Conservation (phyloP, 2,329 filamentous ascomycete species). For the Aspergillus sojae region DNA sequence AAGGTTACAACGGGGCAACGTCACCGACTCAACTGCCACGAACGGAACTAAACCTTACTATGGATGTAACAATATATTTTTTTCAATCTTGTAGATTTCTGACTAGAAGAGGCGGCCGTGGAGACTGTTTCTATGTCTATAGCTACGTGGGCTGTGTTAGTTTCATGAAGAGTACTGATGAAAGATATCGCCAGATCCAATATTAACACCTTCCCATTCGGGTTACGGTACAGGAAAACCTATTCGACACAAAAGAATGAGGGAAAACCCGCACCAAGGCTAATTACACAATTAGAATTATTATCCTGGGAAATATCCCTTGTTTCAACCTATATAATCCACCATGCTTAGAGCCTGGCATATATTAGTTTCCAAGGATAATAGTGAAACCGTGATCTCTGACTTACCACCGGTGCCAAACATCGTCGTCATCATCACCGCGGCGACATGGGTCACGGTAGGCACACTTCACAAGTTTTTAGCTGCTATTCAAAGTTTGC, state of each 20-base stretch:
- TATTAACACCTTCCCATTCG: background rate
- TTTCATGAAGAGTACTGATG: background rate
- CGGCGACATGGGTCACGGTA: background rate
- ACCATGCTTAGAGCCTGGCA: too few species aligned
- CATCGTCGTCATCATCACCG: background rate
- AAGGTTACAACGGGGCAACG: background rate
- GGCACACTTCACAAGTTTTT: background rate
- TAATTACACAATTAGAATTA: background rate
- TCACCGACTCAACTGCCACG: too few species aligned
- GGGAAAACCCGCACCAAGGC: background rate
- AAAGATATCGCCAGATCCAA: background rate
- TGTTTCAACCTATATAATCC: too few species aligned
- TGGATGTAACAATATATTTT: background rate
- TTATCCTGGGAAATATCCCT: background rate
- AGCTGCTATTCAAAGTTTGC: too few species aligned
- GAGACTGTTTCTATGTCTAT: background rate
- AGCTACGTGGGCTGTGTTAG: fast-evolving
- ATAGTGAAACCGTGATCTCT: background rate
- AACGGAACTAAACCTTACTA: background rate
- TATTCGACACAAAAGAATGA: background rate
- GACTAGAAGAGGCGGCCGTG: too few species aligned
- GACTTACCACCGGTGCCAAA: background rate
- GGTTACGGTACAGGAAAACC: background rate
- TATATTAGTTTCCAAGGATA: too few species aligned
- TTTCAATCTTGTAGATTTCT: too few species aligned